Base-by-base conservation (phyloP, 768 basidiomycete genomes). In the Lactarius akahatsu region DNA sequence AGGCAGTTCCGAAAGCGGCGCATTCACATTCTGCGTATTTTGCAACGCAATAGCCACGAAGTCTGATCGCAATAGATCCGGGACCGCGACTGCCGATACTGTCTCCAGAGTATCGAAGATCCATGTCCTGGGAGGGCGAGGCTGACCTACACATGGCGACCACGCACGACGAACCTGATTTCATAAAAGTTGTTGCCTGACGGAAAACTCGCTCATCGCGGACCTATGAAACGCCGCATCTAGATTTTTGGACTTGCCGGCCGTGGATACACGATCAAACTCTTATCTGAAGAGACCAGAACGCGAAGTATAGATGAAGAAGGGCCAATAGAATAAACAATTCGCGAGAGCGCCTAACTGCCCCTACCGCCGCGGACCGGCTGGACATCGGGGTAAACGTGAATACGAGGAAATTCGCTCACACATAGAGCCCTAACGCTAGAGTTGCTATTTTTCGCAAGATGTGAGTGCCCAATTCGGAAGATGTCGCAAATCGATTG, bases 231-330 rank as follows among this genome's bases (percentile, higher is more conserved):
- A 62, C 66, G 41, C 61, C 57, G 50, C 34, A 32, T 30, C 26
- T 55, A 45, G 32, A 41, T 20, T 66, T 63, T 34, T 59, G 52
- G 52, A 47, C 57, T n/a, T 45, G 32, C 61, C 61, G 62, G 54
- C 26, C 41, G 23, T 56, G 62, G 62, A 43, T 63, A 66, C n/a
- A 18, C 11, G 34, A 67, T 67, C 66, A 67, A 52, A 63, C 58
- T 34, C 50, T 30, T 50, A 58, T 63, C 50, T 56, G 9, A 55
- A 26, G 32, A 40, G 30, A 41, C 56, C 4, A 43, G 50, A 32
- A 54, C 52, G 41, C 43, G 52, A 67, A n/a, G 58, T 30, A 43
- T 40, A 38, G 58, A 50, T n/a, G 23, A 41, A 45, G 47, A 55
- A 50, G 38, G 65, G 34, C 18, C 8, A 66, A 62, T 58, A 38